Conservation (phyloP, 352 stramenopile genomes). For the Hyaloperonospora arabidopsidis region DNA sequence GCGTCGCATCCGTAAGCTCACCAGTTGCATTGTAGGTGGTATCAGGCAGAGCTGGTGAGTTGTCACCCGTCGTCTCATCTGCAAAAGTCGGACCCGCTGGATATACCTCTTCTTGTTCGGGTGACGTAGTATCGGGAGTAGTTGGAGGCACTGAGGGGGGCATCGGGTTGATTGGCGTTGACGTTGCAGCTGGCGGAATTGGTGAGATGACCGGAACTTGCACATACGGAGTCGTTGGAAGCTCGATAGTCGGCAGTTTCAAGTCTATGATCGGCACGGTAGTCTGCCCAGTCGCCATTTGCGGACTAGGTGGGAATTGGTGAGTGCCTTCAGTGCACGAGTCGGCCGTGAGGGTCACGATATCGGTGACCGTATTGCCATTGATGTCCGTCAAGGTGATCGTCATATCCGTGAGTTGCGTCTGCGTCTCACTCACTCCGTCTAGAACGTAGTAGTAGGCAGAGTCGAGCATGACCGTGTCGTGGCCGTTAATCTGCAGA, state of each 20-base stretch:
- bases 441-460: slow-evolving; percentile 62
- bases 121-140: no score
- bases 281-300: slow-evolving; percentile 1
- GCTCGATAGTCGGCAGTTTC: slow-evolving; percentile 1
- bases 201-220: background rate
- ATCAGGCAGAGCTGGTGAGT: no score
- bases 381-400: slow-evolving; percentile 50
- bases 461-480: slow-evolving; percentile 51
- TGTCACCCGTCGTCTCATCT: no score
- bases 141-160: background rate
- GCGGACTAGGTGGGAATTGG: slow-evolving; percentile 33
- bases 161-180: no score
- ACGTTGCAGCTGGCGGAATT: no score
- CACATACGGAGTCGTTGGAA: slow-evolving; percentile 4
- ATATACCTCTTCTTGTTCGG: no score
- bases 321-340: slow-evolving; percentile 39
- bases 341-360: slow-evolving; percentile 41
- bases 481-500: slow-evolving; percentile 46
- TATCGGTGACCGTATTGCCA: slow-evolving; percentile 51
- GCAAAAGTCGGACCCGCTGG: no score
- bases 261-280: slow-evolving; percentile 9
- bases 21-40: no score
- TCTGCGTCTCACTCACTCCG: slow-evolving; percentile 25
- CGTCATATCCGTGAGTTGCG: slow-evolving; percentile 27
- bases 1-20: no score